Base-by-base conservation (phyloP, 1,284 basidiomycete genomes). In the Microbotryomycetes sp. region DNA sequence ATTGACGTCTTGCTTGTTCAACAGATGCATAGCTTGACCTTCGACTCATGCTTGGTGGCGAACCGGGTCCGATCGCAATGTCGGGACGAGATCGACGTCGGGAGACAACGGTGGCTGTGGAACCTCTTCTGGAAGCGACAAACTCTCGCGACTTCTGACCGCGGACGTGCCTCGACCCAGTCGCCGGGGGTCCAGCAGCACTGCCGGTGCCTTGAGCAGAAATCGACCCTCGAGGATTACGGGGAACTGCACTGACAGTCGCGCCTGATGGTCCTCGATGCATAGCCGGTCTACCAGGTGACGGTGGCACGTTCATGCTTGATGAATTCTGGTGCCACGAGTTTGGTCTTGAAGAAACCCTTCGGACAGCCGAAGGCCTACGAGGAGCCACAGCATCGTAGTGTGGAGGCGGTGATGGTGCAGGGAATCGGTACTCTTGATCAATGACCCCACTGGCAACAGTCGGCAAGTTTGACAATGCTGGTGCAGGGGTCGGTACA, bases 171-270 rank as follows among this genome's bases (percentile, higher is more conserved):
- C 54, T 54, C 3, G 19, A 9, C 9, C 36, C 36, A 42, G 9
- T 42, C 9, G 36, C 9, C 9, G 36, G 9, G 36, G 12, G 9
- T 42, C n/a, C n/a, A n/a, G n/a, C n/a, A n/a, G 36, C 9, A 42
- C 36, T 19, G 19, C 9, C 36, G 36, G 12, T 42, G 12, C 36
- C 36, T 42, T 42, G 36, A 19, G 9, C 19, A 19, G 12, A 9
- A 19, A 42, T 42, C 36, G 36, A 42, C 19, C 36, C 36, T 9
- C 36, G 65, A 14, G 59, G 64, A 48, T 64, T 64, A 15, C 56
- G 61, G 19, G 64, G 60, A 12, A 65, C 50, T 1, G 60, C 56
- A 19, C 47, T 32, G 28, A 62, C 64, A 54, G 59, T 15, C 36
- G 36, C 19, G 9, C 36, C 30, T 7, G 50, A 52, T 14, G 26